Evolutionary conservation across 805 yeast species (phyloP), one percentile per base, ranked within the genome.

Genomic region (Lipomyces sp.): DNA sequence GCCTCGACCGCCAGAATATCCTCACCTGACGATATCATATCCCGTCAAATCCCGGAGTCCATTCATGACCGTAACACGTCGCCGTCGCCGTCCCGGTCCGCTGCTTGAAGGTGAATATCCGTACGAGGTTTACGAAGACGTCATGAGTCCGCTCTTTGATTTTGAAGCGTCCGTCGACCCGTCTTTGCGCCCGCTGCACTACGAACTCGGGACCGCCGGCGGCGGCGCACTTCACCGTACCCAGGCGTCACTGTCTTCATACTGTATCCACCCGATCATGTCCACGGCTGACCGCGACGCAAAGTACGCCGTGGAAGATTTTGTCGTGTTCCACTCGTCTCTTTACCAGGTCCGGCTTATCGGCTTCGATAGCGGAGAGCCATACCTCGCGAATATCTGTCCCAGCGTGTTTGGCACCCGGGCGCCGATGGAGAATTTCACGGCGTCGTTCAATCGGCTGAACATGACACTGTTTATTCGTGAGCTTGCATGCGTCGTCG

Each of bases 391-490:
- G 11, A 53, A 51, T 24, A 33, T 53, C 11, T 53, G 52, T 22
- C 58, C 58, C 2, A 39, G 56, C 18, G 57, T 53, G 8, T 53
- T 53, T 42, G 58, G 56, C 29, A 35, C 44, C 10, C 47, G 58
- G 11, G 16, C 33, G 14, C 39, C 41, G n/a, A 19, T 35, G 13
- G 58, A 53, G 28, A 38, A 44, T 14, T 52, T 52, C 41, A 41
- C 54, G 3, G 51, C 56, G 2, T 53, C 56, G 6, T 43, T 34
- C 34, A 49, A 48, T 33, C 34, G 49, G 5, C 22, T 47, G 21
- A 49, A 49, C 24, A 36, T 49, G 51, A 32, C 54, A 2, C 13
- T 47, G n/a, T 29, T 39, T 4, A 42, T 52, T n/a, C 34, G 22
- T 7, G 58, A 53, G 21, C 40, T 53, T 4, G 45, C 51, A 7